These are phyloP conservation scores for Flaveria floridana DNA, from an alignment of 140 eudicot species.

Conservation along the genomic window DNA sequence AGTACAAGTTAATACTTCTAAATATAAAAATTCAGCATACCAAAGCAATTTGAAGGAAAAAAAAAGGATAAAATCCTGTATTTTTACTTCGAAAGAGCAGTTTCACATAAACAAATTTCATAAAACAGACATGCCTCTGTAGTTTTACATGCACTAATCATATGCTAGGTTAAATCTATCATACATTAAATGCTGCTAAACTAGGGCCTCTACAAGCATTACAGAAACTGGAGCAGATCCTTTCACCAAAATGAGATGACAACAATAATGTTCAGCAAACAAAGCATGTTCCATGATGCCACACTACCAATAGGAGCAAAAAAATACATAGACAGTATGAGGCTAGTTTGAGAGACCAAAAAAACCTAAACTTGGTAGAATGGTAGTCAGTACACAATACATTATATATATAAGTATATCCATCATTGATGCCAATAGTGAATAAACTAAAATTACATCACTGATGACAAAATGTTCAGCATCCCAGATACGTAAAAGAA, in stretches of 20 bases:
- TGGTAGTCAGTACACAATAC: not conserved
- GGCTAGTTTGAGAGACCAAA: not conserved
- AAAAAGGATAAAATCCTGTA: not conserved
- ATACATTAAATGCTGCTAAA: not conserved
- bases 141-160: not conserved
- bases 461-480: not conserved
- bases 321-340: not conserved
- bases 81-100: not conserved
- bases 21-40: not conserved
- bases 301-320: not conserved
- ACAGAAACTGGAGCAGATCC: slow-evolving; percentile 9
- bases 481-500: too few relatives aligned
- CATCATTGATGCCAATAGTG: not conserved
- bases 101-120: not conserved
- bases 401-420: not conserved
- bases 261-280: not conserved
- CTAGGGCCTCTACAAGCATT: not conserved
- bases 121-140: not conserved
- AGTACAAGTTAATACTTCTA: not conserved
- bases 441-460: not conserved
- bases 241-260: not conserved
- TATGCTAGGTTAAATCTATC: not conserved
- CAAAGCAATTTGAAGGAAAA: not conserved
- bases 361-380: not conserved
- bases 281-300: slow-evolving; percentile 3